Conservation (phyloP, 140 eudicot species). For the Oenanthe javanica region DNA sequence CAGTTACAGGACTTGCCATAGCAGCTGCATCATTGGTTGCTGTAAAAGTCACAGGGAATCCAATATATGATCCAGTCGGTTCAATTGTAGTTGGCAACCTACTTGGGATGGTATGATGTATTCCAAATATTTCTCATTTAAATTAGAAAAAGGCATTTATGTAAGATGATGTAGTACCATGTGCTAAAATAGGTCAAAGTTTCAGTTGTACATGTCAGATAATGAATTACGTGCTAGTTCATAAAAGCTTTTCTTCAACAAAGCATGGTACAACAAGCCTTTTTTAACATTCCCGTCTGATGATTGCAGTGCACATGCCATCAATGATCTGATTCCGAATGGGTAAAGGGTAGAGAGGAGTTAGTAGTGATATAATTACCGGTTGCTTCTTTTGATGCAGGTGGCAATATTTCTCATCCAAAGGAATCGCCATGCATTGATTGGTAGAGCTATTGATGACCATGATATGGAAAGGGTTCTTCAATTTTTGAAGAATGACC, state of each 20-base stretch:
- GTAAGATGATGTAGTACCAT: not conserved
- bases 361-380: conserved; percentile 6
- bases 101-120: conserved; percentile 71
- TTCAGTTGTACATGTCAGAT: conserved; percentile 5
- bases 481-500: conserved; percentile 82
- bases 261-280: not conserved
- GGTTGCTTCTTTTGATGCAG: conserved; percentile 30
- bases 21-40: conserved; percentile 96
- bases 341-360: not conserved
- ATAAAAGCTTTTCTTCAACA: not conserved
- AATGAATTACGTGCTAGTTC: not conserved
- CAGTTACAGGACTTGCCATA: conserved; percentile 83
- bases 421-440: conserved; percentile 94
- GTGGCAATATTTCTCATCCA: conserved; percentile 96
- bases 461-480: conserved; percentile 91
- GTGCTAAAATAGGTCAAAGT: not conserved
- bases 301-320: not conserved
- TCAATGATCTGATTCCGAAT: not conserved
- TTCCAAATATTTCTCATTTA: not conserved
- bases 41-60: conserved; percentile 83
- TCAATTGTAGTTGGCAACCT: conserved; percentile 96
- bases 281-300: not conserved
- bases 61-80: conserved; percentile 97
- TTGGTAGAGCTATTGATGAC: conserved; percentile 97
- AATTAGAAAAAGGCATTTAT: not conserved